Evolutionary conservation across 176 grass and related monocot species (phyloP).

Genomic region (Lolium multiflorum): DNA sequence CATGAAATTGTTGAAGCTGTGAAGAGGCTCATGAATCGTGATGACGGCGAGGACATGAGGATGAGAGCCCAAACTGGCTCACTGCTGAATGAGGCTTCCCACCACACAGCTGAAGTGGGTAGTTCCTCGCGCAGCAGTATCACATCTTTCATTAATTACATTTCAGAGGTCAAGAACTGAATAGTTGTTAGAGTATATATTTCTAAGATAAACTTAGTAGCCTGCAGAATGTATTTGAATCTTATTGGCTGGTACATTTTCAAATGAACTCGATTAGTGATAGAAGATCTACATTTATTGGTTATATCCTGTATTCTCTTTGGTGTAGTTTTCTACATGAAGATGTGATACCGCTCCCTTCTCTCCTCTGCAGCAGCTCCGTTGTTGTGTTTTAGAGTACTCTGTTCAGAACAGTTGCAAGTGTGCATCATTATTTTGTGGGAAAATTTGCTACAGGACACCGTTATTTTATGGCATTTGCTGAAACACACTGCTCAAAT

Average conservation of each 20-base stretch:
- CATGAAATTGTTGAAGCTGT: constrained; percentile 15
- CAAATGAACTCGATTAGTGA: neutral
- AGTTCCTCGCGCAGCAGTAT: constrained; percentile 35
- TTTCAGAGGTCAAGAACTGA: neutral
- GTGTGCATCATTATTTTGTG: too few relatives aligned
- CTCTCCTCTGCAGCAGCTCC: too few relatives aligned
- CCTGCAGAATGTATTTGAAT: neutral
- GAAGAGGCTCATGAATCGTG: constrained; percentile 47
- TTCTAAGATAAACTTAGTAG: neutral
- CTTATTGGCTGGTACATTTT: neutral
- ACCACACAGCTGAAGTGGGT: neutral
- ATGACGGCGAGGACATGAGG: constrained; percentile 39
- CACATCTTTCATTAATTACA: neutral
- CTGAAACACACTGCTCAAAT: too few relatives aligned
- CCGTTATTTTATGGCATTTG: too few relatives aligned
- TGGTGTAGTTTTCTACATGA: neutral
- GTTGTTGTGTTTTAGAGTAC: too few relatives aligned
- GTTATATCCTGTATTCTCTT: neutral
- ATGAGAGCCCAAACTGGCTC: constrained; percentile 16
- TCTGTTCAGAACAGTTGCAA: too few relatives aligned
- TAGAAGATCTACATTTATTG: too few relatives aligned
- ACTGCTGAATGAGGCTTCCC: constrained; percentile 26
- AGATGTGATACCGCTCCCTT: too few relatives aligned
- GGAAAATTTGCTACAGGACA: too few relatives aligned
- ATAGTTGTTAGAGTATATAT: neutral